Evolutionary conservation across 208 protist genomes (phyloP).

Genomic region (Leishmania braziliensis): DNA sequence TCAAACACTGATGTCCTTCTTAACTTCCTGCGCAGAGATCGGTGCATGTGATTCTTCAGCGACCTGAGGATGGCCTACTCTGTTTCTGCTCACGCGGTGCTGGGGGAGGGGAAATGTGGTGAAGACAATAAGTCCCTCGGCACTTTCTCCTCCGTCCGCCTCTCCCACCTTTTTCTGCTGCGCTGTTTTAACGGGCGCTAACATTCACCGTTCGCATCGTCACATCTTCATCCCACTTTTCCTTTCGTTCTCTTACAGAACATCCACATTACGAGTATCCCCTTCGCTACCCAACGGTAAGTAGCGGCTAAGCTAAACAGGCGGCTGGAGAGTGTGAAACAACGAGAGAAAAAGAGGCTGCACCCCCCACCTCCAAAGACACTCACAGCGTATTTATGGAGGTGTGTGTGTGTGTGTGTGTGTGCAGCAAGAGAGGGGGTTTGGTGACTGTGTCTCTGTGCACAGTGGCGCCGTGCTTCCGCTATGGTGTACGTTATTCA

Average conservation of each 20-base stretch:
- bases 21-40: not conserved
- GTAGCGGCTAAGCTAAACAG: not conserved
- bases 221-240: not conserved
- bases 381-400: not conserved
- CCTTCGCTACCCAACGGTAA: not conserved
- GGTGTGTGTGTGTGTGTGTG: not conserved
- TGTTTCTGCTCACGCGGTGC: not conserved
- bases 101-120: not conserved
- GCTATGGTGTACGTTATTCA: not conserved
- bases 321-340: not conserved
- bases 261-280: not conserved
- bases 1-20: slow-evolving; percentile 20
- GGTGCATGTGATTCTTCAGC: not conserved
- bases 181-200: not conserved
- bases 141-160: not conserved
- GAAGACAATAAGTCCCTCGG: not conserved
- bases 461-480: not conserved
- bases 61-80: not conserved
- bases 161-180: not conserved
- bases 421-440: not conserved
- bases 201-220: not conserved
- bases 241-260: not conserved
- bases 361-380: no score
- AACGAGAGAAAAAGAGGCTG: not conserved
- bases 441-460: not conserved